Percentiles rank a stretch among this genome's conserved stretches.
These are phyloP conservation scores for Rhododendron ferrugineum DNA, from an alignment of 148 eudicot species.

Conservation along the genomic window DNA sequence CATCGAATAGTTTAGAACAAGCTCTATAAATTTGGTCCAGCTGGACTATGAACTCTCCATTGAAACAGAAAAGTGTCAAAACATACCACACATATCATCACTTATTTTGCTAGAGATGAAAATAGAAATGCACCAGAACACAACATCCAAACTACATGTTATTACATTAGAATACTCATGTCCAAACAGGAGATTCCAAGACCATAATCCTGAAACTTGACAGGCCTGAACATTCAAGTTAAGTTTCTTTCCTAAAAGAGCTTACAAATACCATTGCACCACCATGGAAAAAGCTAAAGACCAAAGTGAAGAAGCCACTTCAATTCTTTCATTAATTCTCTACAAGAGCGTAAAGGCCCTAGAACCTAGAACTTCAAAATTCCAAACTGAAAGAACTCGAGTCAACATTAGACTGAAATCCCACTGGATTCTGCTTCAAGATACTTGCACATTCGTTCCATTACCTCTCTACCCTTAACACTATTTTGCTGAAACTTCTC, in stretches of 20 bases:
- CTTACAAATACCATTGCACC: background rate
- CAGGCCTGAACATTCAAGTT: background rate
- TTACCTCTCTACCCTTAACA: conserved; percentile 92
- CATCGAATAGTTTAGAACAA: background rate
- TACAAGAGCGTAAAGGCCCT: background rate
- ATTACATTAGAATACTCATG: background rate
- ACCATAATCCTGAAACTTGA: background rate
- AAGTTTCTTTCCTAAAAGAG: conserved; percentile 4
- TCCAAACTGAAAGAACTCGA: background rate
- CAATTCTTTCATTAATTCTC: background rate
- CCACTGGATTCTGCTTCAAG: conserved; percentile 93
- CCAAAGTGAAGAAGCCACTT: background rate
- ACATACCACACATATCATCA: background rate
- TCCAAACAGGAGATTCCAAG: background rate
- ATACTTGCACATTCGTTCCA: conserved; percentile 98
- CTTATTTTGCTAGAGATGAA: background rate
- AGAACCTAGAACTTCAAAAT: background rate
- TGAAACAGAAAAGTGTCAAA: background rate
- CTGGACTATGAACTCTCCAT: background rate
- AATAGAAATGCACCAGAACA: conserved; percentile 1
- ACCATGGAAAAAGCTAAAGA: conserved; percentile 4
- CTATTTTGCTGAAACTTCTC: conserved; percentile 89
- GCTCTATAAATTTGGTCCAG: background rate
- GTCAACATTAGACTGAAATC: conserved; percentile 39
- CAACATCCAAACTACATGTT: background rate